These are phyloP conservation scores for Nepenthes alata DNA, from an alignment of 179 eudicot species.

Conservation along the genomic window DNA sequence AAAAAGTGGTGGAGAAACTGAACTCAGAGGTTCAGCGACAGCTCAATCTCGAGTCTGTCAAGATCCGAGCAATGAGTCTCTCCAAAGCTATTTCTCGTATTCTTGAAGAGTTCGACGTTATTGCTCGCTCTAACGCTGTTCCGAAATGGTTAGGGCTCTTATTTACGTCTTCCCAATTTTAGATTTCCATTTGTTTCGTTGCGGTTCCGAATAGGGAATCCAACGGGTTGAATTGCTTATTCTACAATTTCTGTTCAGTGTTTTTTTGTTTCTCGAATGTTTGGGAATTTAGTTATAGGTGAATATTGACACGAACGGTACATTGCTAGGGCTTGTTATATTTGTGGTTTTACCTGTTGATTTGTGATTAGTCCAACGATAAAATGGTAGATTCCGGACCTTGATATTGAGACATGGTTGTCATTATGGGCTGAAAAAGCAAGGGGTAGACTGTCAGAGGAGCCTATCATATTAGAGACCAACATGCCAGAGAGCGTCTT, in stretches of 20 bases:
- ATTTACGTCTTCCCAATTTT: not conserved
- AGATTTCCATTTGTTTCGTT: not conserved
- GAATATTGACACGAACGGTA: too few relatives aligned
- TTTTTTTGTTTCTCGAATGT: too few relatives aligned
- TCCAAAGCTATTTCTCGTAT: slow-evolving; percentile 75
- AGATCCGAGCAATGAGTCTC: slow-evolving; percentile 71
- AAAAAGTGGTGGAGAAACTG: slow-evolving; percentile 31
- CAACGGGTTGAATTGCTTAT: not conserved
- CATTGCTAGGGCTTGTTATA: too few relatives aligned
- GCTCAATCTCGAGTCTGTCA: slow-evolving; percentile 74
- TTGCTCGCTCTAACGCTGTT: slow-evolving; percentile 53
- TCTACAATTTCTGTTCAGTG: not conserved
- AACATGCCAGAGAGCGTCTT: too few relatives aligned
- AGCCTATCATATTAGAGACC: too few relatives aligned
- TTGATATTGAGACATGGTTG: too few relatives aligned
- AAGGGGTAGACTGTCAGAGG: too few relatives aligned
- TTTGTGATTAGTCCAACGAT: too few relatives aligned
- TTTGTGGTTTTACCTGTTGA: too few relatives aligned
- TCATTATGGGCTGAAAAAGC: too few relatives aligned
- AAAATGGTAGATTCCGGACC: too few relatives aligned
- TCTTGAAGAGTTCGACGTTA: slow-evolving; percentile 60
- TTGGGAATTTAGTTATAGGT: too few relatives aligned
- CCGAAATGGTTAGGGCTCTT: slow-evolving; percentile 54
- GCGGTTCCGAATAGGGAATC: not conserved
- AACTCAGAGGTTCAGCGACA: slow-evolving; percentile 64